Conservation (phyloP, 2,329 filamentous ascomycete genomes). For the Scedosporium boydii region DNA sequence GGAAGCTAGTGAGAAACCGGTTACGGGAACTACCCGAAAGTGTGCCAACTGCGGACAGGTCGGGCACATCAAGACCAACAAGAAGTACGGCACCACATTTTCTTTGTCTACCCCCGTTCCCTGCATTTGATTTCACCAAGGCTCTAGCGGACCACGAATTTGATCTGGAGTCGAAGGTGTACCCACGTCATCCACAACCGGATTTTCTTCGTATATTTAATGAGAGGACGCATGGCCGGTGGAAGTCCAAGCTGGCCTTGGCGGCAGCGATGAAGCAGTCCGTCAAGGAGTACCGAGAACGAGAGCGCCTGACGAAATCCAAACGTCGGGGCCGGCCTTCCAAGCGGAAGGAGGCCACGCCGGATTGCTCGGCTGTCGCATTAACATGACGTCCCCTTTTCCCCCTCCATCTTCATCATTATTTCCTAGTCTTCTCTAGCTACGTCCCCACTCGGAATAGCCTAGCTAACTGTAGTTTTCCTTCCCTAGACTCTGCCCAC, state of each 20-base stretch:
- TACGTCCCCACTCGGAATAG: background rate
- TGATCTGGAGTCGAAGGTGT: background rate
- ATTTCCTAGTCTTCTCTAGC: conserved; percentile 5
- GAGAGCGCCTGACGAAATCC: conserved; percentile 1
- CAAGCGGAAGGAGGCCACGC: background rate
- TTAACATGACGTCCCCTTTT: background rate
- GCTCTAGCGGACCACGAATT: background rate
- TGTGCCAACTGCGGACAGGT: conserved; percentile 96
- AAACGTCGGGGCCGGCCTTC: background rate
- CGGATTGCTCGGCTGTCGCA: no score
- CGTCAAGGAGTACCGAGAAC: background rate
- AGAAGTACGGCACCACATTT: conserved; percentile 59
- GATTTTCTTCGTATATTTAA: background rate
- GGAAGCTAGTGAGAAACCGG: conserved; percentile 32
- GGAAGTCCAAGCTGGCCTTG: background rate
- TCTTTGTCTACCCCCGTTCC: conserved; percentile 9
- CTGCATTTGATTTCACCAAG: background rate
- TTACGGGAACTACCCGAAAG: conserved; percentile 68
- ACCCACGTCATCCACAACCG: background rate
- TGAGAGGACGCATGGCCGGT: background rate
- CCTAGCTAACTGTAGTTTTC: background rate
- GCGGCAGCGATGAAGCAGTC: background rate
- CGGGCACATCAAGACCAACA: conserved; percentile 98
- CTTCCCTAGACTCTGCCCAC: conserved; percentile 56
- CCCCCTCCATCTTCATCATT: conserved; percentile 17